phyloP scores from a whole-genome alignment of 495 filamentous ascomycete genomes.

The Amniculicola lignicola region DNA sequence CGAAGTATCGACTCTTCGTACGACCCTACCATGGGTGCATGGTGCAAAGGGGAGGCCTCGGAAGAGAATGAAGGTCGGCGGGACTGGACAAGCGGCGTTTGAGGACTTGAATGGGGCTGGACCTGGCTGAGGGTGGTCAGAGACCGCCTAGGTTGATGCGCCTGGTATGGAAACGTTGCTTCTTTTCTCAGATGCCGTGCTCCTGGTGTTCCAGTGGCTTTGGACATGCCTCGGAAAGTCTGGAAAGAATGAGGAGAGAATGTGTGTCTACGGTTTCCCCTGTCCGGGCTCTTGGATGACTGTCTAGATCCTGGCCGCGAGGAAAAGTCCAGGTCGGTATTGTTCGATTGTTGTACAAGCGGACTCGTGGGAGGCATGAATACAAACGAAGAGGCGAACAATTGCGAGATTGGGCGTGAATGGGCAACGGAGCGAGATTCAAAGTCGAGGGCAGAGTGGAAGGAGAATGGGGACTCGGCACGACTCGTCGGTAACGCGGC shows the following conservation, averaged over 20 bases:
- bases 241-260: slow-evolving; percentile 57
- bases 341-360: slow-evolving; percentile 83
- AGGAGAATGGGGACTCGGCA: slow-evolving; percentile 8
- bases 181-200: slow-evolving; percentile 50
- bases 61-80: slow-evolving; percentile 71
- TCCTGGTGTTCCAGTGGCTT: slow-evolving; percentile 19
- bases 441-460: slow-evolving; percentile 7
- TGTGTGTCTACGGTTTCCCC: slow-evolving; percentile 56
- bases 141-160: slow-evolving; percentile 70
- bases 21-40: slow-evolving; percentile 94
- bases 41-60: slow-evolving; percentile 72
- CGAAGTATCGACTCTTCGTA: slow-evolving; percentile 96
- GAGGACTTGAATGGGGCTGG: slow-evolving; percentile 50
- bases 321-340: slow-evolving; percentile 73
- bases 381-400: slow-evolving; percentile 76
- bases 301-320: slow-evolving; percentile 41
- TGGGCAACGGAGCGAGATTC: slow-evolving; percentile 8
- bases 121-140: slow-evolving; percentile 57
- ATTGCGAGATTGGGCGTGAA: slow-evolving; percentile 61
- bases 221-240: slow-evolving; percentile 32
- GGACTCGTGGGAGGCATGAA: slow-evolving; percentile 90
- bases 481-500: slow-evolving; percentile 30
- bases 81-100: slow-evolving; percentile 56
- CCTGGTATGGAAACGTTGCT: slow-evolving; percentile 59
- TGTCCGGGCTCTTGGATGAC: slow-evolving; percentile 44